Evolutionary conservation across 2,329 filamentous ascomycete genomes (phyloP), one percentile per base, ranked within the genome.

Genomic region (Penicillium sp.): DNA sequence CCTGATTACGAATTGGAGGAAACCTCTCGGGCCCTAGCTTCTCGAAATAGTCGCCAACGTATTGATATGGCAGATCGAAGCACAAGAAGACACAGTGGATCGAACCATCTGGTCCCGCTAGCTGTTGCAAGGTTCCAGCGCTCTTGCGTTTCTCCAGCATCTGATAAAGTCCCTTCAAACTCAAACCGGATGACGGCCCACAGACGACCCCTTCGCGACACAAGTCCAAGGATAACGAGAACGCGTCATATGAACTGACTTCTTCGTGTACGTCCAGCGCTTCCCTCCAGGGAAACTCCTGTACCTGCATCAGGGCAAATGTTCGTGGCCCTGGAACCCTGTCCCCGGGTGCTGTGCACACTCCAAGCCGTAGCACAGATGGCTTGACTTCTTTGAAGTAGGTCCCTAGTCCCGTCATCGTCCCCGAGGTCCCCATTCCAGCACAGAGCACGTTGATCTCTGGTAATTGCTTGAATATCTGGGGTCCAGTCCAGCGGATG

Each of bases 31-130:
- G n/a, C n/a, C 69, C 72, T 10, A 82, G 66, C 56, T 80, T 81
- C 24, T 76, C 70, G 55, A 81, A 83, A 57, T 83, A 83, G 54
- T 78, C 77, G 22, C 73, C 69, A 39, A 83, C 74, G 52, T 83
- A 83, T 58, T 83, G 80, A 54, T 83, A 83, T 0, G 81, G 81
- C 22, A 83, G 55, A 49, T 84, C 81, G 50, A 80, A 82, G 64
- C 80, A 83, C 3, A 82, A 61, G 61, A 83, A 83, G 0, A 80
- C 78, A 40, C 76, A 79, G 53, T 77, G 70, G 2, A 77, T 68
- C 43, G 72, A 65, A 1, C 76, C 75, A 32, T 74, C 69, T 0
- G 66, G 60, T 0, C 72, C 73, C 0, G 71, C 68, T 1, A 81
- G 61, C 10, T 74, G 66, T 1, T 61, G 31, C 10, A 81, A 62